Conservation (phyloP, 257 asterid genomes). For the Primulina tabacum region DNA sequence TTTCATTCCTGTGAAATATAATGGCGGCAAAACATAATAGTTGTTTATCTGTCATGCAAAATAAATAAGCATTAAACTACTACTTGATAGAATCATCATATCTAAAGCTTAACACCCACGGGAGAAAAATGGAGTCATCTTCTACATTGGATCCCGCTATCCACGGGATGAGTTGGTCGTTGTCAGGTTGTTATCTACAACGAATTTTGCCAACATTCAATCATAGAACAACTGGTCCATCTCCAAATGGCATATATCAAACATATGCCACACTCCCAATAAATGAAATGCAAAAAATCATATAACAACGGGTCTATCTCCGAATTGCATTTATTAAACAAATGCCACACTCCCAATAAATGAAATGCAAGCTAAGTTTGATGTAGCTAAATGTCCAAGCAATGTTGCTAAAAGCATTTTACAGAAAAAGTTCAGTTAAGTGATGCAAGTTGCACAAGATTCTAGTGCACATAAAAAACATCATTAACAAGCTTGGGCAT, state of each 20-base stretch:
- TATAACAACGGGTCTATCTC: neutral
- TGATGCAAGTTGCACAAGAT: too few species aligned
- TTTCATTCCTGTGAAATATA: constrained; percentile 6
- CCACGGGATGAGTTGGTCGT: neutral
- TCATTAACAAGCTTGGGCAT: too few species aligned
- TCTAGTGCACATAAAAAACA: too few species aligned
- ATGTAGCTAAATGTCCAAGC: neutral
- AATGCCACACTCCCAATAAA: neutral
- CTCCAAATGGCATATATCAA: neutral
- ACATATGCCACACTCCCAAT: neutral
- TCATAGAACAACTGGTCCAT: neutral
- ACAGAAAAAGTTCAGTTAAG: too few species aligned
- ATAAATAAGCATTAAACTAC: constrained; percentile 12
- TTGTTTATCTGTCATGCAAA: neutral
- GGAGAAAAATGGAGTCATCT: neutral
- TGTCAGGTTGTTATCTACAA: neutral
- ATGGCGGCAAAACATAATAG: constrained; percentile 3
- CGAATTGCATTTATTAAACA: neutral
- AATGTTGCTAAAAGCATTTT: too few species aligned
- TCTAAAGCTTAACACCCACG: neutral
- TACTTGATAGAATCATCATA: neutral
- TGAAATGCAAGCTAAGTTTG: neutral
- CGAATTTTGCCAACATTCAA: neutral
- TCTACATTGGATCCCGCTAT: neutral
- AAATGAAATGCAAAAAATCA: neutral